Conservation (phyloP, 2,329 filamentous ascomycete species). For the Keithomyces neogunnii region DNA sequence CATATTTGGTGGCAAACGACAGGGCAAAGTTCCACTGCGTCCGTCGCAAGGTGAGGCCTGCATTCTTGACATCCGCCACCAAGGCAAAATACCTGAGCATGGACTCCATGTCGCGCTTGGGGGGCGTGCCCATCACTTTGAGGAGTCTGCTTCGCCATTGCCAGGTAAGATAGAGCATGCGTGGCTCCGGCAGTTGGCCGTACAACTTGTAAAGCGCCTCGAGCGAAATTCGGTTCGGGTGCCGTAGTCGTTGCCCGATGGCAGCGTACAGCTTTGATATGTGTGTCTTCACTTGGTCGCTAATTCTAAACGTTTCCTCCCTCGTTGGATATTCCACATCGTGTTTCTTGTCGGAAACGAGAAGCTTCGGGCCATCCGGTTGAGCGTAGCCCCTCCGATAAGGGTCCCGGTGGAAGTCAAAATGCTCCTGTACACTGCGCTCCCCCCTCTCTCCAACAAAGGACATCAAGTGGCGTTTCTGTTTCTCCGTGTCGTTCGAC, state of each 20-base stretch:
- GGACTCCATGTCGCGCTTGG: conserved; percentile 44
- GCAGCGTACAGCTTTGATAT: conserved; percentile 32
- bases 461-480: conserved; percentile 39
- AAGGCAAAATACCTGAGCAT: conserved; percentile 80
- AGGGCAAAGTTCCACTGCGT: conserved; percentile 81
- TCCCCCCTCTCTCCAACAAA: conserved; percentile 43
- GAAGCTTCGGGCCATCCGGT: conserved; percentile 38
- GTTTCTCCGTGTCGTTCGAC: conserved; percentile 6
- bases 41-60: conserved; percentile 58
- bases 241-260: conserved; percentile 32
- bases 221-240: conserved; percentile 30
- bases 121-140: conserved; percentile 56
- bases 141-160: conserved; percentile 55
- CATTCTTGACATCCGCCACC: conserved; percentile 71
- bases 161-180: conserved; percentile 41
- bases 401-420: conserved; percentile 43
- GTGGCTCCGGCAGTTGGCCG: conserved; percentile 39
- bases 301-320: conserved; percentile 28
- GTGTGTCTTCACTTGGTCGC: conserved; percentile 24
- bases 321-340: conserved; percentile 38
- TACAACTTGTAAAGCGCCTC: conserved; percentile 42
- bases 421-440: conserved; percentile 42
- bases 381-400: conserved; percentile 46
- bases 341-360: conserved; percentile 40
- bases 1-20: conserved; percentile 67